Evolutionary conservation across 768 basidiomycete species (phyloP), one percentile per base, ranked within the genome.

Genomic region (Daedaleopsis nitida): DNA sequence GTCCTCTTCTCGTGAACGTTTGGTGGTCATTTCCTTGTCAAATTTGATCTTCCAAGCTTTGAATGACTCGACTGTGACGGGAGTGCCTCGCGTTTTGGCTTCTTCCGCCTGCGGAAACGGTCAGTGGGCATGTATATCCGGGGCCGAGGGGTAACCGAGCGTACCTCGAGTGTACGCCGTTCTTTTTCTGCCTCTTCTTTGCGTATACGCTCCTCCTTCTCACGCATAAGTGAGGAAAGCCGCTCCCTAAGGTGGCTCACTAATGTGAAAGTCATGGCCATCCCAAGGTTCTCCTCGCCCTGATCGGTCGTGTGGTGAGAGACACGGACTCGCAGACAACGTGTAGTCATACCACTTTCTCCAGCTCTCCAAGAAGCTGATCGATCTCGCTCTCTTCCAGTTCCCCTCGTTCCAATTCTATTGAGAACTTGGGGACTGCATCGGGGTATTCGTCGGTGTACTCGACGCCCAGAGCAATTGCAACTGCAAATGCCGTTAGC

Each of bases 231-330:
- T 17, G 71, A 69, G 5, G 87, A 83, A 16, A 98, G 77, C 52
- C 85, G 80, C 74, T 98, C 95, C 65, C 91, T 82, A 48, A 97
- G 82, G 67, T 91, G 88, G 0, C 91, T 89, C 12, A 94, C 88
- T 17, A 99, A 80, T 0, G 96, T 94, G 71, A 97, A 99, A 17
- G 95, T 96, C 95, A 98, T 98, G 2, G 97, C 95, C 89, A 96
- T 96, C 45, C 94, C 94, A 21, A 93, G 69, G 72, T 91, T 94
- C 70, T 95, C 93, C 70, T 89, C 84, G 57, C 90, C 91, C 89
- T 92, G 59, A 54, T 42, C 13, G 34, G 9, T 7, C 5, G 14
- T 24, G 21, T 38, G 32, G 27, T 17, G 27, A 21, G 11, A 21
- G 34, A 21, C 32, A 10, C n/a, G 8, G n/a, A 14, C 17, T 38